phyloP scores from a whole-genome alignment of 257 asterid genomes.

The Solanum microdontum region DNA sequence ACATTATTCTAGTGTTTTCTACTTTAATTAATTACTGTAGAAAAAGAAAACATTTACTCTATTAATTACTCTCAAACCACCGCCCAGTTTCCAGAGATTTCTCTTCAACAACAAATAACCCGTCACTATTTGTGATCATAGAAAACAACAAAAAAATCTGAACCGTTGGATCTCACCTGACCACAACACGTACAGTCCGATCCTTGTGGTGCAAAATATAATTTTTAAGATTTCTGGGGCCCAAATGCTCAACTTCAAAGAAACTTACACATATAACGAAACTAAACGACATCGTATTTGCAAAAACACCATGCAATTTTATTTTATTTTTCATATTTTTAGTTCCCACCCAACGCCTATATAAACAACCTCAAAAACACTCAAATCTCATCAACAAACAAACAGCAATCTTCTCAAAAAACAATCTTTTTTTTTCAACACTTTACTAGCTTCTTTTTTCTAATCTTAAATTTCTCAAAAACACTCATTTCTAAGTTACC shows the following conservation, averaged over 20 bases:
- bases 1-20: neutral
- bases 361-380: neutral
- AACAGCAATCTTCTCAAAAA: neutral
- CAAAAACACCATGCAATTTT: neutral
- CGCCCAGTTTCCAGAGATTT: neutral
- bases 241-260: neutral
- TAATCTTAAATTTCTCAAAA: neutral
- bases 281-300: neutral
- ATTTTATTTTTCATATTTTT: neutral
- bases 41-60: neutral
- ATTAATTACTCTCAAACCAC: neutral
- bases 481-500: neutral
- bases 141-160: neutral
- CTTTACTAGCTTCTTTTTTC: neutral
- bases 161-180: neutral
- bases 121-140: neutral
- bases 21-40: neutral
- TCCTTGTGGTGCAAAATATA: neutral
- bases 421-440: neutral
- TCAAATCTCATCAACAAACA: neutral
- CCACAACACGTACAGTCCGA: neutral
- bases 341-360: neutral
- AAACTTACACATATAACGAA: neutral
- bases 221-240: neutral
- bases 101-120: neutral